Percentiles rank a stretch among this genome's conserved stretches.
Evolutionary conservation across 805 yeast species (phyloP).

Genomic region (Zygoascus biomembranicola): DNA sequence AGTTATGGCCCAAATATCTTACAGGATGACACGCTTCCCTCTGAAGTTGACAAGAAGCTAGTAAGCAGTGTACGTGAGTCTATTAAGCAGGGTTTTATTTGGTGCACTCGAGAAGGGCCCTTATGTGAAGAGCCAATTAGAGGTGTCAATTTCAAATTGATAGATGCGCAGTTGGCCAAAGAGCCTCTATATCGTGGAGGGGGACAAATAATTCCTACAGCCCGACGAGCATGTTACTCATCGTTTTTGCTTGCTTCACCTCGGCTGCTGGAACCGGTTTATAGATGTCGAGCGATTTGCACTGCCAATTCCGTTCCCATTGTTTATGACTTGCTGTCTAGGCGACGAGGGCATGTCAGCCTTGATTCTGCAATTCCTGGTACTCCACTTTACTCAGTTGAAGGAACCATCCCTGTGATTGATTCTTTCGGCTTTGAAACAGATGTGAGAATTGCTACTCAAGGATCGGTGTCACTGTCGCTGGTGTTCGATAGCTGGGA

Average conservation of each 20-base stretch:
- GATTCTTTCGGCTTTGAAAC: conserved; percentile 88
- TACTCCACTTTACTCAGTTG: conserved; percentile 54
- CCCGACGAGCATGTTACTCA: conserved; percentile 75
- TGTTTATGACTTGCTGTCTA: conserved; percentile 42
- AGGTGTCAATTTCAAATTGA: conserved; percentile 59
- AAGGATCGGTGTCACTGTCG: conserved; percentile 69
- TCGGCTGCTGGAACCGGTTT: conserved; percentile 72
- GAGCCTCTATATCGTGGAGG: conserved; percentile 43
- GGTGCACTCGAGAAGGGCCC: conserved; percentile 86
- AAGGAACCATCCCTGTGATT: conserved; percentile 72
- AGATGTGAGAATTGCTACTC: conserved; percentile 68
- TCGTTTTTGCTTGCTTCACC: conserved; percentile 76
- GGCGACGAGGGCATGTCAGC: conserved; percentile 62
- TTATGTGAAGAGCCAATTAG: conserved; percentile 78
- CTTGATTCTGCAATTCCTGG: conserved; percentile 54
- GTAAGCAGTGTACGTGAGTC: conserved; percentile 42
- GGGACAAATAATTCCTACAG: conserved; percentile 73
- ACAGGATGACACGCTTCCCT: conserved; percentile 65
- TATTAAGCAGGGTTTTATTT: conserved; percentile 69
- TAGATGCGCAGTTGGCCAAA: conserved; percentile 48
- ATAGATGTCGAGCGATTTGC: conserved; percentile 51
- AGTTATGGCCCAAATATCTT: conserved; percentile 43
- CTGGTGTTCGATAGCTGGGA: conserved; percentile 65
- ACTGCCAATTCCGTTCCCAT: conserved; percentile 40
- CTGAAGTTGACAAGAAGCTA: conserved; percentile 53